Conservation (phyloP, 768 basidiomycete species). For the Pisolithus orientalis region DNA sequence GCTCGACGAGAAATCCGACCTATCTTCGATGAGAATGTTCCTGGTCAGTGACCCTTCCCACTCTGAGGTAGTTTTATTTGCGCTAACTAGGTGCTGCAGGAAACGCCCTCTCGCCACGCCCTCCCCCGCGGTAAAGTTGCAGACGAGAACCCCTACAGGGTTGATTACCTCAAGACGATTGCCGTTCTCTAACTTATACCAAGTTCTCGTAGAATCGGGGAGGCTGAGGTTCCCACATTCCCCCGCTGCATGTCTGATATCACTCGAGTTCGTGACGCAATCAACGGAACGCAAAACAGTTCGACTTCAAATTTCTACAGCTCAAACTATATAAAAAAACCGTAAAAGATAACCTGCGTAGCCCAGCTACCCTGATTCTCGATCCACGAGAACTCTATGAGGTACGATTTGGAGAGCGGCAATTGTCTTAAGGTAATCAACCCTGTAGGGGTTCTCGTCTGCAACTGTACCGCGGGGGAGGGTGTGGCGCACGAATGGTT, state of each 20-base stretch:
- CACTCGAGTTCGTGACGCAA: no score
- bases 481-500: conserved; percentile 51
- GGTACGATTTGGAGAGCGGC: conserved; percentile 23
- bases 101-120: conserved; percentile 88
- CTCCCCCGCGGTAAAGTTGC: conserved; percentile 58
- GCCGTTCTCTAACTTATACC: conserved; percentile 24
- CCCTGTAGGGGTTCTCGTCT: conserved; percentile 57
- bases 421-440: conserved; percentile 53
- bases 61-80: neutral
- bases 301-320: no score
- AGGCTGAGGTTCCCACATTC: no score
- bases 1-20: conserved; percentile 48
- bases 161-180: conserved; percentile 53
- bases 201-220: no score
- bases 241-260: no score
- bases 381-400: no score
- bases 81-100: conserved; percentile 37
- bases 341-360: no score
- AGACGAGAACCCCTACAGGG: conserved; percentile 57
- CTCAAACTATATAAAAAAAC: no score
- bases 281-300: no score
- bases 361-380: no score
- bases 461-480: conserved; percentile 58
- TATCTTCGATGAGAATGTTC: conserved; percentile 35
- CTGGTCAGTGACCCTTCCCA: conserved; percentile 41